Percentiles rank a stretch among this genome's conserved stretches.
phyloP scores from a whole-genome alignment of 306 rosid species.

The Vachellia pachyceras region DNA sequence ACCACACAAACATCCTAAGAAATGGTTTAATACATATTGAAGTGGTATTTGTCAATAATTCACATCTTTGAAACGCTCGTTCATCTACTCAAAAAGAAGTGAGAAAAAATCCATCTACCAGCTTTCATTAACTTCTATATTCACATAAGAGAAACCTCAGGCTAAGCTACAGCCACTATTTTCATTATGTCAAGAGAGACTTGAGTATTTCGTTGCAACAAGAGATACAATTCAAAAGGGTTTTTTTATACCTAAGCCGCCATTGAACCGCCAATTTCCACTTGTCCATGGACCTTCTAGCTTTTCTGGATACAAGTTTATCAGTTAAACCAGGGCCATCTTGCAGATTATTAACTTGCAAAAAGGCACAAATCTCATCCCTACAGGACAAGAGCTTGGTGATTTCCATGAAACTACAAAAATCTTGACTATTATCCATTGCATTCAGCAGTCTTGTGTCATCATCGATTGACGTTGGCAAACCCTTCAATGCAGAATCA shows the following conservation, averaged over 20 bases:
- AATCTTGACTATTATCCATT: slow-evolving; percentile 54
- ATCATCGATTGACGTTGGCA: slow-evolving; percentile 63
- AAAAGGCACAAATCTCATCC: slow-evolving; percentile 55
- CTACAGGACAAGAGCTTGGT: slow-evolving; percentile 33
- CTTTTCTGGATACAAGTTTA: slow-evolving; percentile 45
- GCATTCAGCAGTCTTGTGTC: slow-evolving; percentile 56
- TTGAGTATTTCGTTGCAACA: slow-evolving; percentile 51
- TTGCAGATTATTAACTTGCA: slow-evolving; percentile 53
- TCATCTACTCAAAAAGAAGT: neutral
- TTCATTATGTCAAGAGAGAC: slow-evolving; percentile 45
- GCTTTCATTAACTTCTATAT: neutral
- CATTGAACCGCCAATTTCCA: slow-evolving; percentile 83
- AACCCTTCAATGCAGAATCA: slow-evolving; percentile 50
- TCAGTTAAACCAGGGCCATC: slow-evolving; percentile 33
- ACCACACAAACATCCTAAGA: too few species aligned
- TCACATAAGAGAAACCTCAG: neutral
- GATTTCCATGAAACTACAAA: slow-evolving; percentile 43
- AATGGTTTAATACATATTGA: too few species aligned
- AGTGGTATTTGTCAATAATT: too few species aligned
- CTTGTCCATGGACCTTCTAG: slow-evolving; percentile 53
- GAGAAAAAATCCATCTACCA: neutral
- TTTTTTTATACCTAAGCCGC: slow-evolving; percentile 76
- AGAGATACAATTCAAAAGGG: slow-evolving; percentile 62
- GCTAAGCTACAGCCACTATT: neutral
- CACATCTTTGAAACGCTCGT: neutral